Conservation (phyloP, 768 basidiomycete genomes). For the Coprinopsis sp. region DNA sequence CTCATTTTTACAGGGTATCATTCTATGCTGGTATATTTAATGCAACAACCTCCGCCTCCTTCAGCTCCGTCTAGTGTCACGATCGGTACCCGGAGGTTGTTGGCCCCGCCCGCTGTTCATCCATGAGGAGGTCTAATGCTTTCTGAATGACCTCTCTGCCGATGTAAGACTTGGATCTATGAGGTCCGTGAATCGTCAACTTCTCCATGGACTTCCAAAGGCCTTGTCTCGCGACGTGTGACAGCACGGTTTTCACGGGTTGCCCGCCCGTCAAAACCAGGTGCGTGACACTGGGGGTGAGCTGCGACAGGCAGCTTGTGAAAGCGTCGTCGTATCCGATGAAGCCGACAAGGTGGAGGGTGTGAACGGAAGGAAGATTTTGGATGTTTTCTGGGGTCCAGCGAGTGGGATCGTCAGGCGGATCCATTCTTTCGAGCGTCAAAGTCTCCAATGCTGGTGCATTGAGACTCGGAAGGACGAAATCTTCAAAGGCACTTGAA, state of each 20-base stretch:
- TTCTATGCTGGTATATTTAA: too few species aligned
- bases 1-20: too few species aligned
- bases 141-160: background rate
- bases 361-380: background rate
- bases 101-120: too few species aligned
- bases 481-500: background rate
- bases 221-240: background rate
- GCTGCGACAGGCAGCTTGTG: background rate
- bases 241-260: background rate
- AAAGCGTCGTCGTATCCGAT: background rate
- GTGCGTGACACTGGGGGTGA: conserved; percentile 1
- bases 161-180: too few species aligned
- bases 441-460: conserved; percentile 3
- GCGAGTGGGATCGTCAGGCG: background rate
- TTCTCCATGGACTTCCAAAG: background rate
- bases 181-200: background rate
- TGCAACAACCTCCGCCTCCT: too few species aligned
- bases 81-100: too few species aligned
- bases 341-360: conserved; percentile 2
- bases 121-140: background rate
- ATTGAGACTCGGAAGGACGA: conserved; percentile 6
- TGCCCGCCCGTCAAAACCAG: background rate
- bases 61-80: too few species aligned
- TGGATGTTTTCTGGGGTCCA: background rate
- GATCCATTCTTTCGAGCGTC: background rate